A percentile compares a stretch with the other conserved stretches of the same genome.
Evolutionary conservation across 2,329 filamentous ascomycete species (phyloP).

Genomic region (Venturia aucupariae): DNA sequence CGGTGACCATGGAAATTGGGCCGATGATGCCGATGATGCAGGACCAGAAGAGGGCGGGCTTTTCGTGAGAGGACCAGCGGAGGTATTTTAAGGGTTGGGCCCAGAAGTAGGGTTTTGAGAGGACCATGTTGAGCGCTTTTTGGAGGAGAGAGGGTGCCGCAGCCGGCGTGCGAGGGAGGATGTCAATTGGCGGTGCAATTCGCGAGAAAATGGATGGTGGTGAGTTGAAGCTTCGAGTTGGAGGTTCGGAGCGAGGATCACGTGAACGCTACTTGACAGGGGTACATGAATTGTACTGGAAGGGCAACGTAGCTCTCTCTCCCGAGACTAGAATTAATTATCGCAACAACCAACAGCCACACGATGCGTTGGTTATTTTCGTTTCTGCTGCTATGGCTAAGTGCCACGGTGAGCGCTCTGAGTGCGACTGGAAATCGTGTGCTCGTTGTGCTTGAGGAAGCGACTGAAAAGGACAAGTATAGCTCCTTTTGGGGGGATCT

Average conservation of each 20-base stretch:
- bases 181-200: background rate
- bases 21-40: constrained; percentile 63
- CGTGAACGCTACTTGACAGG: background rate
- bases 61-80: constrained; percentile 79
- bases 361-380: constrained; percentile 67
- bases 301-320: constrained; percentile 15
- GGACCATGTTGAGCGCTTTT: constrained; percentile 3
- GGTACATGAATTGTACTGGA: background rate
- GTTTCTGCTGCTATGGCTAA: constrained; percentile 50
- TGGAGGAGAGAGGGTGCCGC: too few relatives aligned
- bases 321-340: constrained; percentile 15
- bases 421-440: constrained; percentile 73
- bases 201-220: background rate
- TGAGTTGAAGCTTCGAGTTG: background rate
- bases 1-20: constrained; percentile 58
- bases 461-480: constrained; percentile 71
- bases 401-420: constrained; percentile 57
- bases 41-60: constrained; percentile 87
- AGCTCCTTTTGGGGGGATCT: constrained; percentile 71
- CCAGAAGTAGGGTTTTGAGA: constrained; percentile 53
- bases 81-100: constrained; percentile 72
- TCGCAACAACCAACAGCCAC: constrained; percentile 13
- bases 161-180: background rate
- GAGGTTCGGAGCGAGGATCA: background rate
- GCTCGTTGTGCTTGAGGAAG: constrained; percentile 78